Percentiles rank a stretch among this genome's conserved stretches.
phyloP scores from a whole-genome alignment of 2,329 filamentous ascomycete species.

The Dothiorella sarmentorum region DNA sequence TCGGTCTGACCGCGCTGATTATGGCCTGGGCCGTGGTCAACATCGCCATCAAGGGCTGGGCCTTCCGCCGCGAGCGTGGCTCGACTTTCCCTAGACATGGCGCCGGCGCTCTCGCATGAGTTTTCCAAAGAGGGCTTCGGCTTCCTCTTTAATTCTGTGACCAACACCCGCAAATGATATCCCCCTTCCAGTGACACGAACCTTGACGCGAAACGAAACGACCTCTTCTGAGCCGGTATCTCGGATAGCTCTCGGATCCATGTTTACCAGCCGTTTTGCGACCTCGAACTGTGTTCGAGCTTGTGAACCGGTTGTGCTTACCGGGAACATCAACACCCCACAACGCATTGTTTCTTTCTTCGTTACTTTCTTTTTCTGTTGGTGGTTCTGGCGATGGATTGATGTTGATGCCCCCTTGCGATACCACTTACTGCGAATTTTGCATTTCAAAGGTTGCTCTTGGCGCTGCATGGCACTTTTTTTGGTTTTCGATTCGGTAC shows the following conservation, averaged over 20 bases:
- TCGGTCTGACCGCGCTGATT: constrained; percentile 76
- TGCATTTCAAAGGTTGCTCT: not conserved
- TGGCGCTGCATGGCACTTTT: not conserved
- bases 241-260: not conserved
- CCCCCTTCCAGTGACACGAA: not conserved
- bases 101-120: constrained; percentile 11
- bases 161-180: constrained; percentile 4
- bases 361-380: constrained; percentile 19
- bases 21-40: constrained; percentile 81
- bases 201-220: too few relatives aligned
- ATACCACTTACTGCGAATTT: constrained; percentile 5
- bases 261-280: not conserved
- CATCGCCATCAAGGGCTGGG: constrained; percentile 87
- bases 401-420: constrained; percentile 17
- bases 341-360: constrained; percentile 10
- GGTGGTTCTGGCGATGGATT: constrained; percentile 22
- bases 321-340: not conserved
- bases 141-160: not conserved
- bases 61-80: constrained; percentile 42
- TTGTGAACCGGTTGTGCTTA: not conserved
- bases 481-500: constrained; percentile 15
- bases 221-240: not conserved
- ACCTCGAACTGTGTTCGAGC: not conserved
- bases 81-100: not conserved
- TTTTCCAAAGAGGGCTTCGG: not conserved